A percentile compares a stretch with the other conserved stretches of the same genome.
These are phyloP conservation scores for Neurospora sublineolata DNA, from an alignment of 495 filamentous ascomycete species.

Conservation along the genomic window DNA sequence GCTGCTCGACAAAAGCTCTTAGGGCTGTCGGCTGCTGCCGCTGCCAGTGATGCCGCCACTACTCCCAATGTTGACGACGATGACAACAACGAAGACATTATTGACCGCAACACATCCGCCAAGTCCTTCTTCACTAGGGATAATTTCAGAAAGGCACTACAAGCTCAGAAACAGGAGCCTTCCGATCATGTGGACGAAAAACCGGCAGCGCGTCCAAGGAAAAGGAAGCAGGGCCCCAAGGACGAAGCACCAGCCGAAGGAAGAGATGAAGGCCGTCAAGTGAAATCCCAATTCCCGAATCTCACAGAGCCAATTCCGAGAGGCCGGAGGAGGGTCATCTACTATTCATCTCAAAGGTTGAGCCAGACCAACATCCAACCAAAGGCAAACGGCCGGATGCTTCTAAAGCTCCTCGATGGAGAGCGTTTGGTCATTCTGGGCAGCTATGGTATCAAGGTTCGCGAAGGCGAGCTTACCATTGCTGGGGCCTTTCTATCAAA, in stretches of 20 bases:
- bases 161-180: background rate
- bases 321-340: background rate
- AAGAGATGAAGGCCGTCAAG: background rate
- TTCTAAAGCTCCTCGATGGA: constrained; percentile 30
- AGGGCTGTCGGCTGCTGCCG: constrained; percentile 1
- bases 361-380: background rate
- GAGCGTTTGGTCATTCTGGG: constrained; percentile 60
- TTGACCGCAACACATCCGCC: background rate
- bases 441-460: constrained; percentile 61
- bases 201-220: background rate
- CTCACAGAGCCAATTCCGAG: background rate
- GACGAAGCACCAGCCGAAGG: constrained; percentile 26
- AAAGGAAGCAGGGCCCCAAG: constrained; percentile 4
- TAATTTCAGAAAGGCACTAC: background rate
- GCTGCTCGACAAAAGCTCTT: constrained; percentile 36
- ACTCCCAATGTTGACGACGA: background rate
- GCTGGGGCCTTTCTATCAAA: constrained; percentile 53
- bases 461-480: constrained; percentile 45
- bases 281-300: background rate
- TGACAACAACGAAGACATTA: background rate
- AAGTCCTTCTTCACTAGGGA: background rate
- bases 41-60: background rate
- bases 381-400: constrained; percentile 21
- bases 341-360: background rate
- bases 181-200: background rate